Evolutionary conservation across 768 basidiomycete genomes (phyloP).

Genomic region (Tubosaeta sp.): DNA sequence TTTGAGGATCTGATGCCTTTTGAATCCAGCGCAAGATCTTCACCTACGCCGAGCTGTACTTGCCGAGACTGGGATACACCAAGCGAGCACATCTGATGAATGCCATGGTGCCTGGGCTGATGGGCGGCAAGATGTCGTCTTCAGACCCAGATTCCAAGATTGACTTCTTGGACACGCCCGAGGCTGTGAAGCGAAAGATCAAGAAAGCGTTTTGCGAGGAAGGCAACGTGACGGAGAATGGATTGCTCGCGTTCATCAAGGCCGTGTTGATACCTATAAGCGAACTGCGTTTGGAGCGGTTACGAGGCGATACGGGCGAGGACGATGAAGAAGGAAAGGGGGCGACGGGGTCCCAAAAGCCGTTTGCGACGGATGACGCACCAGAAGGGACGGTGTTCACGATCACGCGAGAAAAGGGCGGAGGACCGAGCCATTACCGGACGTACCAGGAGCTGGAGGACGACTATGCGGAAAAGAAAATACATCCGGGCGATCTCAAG

Average conservation of each 20-base stretch:
- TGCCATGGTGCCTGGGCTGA: slow-evolving; percentile 91
- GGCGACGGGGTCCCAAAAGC: slow-evolving; percentile 47
- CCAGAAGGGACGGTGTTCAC: slow-evolving; percentile 82
- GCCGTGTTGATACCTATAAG: slow-evolving; percentile 89
- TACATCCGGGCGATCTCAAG: slow-evolving; percentile 94
- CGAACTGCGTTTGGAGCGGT: slow-evolving; percentile 62
- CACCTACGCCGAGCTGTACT: slow-evolving; percentile 94
- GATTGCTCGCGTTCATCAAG: slow-evolving; percentile 77
- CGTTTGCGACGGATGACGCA: slow-evolving; percentile 65
- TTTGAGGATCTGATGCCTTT: not conserved
- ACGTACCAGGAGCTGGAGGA: slow-evolving; percentile 61
- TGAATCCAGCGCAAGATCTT: slow-evolving; percentile 86
- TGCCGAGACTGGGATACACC: slow-evolving; percentile 86
- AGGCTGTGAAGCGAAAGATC: slow-evolving; percentile 82
- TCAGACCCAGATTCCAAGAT: slow-evolving; percentile 98
- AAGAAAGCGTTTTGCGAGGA: slow-evolving; percentile 93
- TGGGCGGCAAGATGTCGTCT: slow-evolving; percentile 96
- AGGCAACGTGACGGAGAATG: slow-evolving; percentile 85
- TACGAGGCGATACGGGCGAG: slow-evolving; percentile 40
- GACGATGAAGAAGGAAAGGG: slow-evolving; percentile 44
- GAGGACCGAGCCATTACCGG: slow-evolving; percentile 64
- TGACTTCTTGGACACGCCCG: slow-evolving; percentile 90
- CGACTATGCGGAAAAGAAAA: slow-evolving; percentile 68
- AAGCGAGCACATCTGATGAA: slow-evolving; percentile 99
- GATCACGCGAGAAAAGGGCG: slow-evolving; percentile 74